Conservation (phyloP, 306 rosid species). For the Vigna unguiculata region DNA sequence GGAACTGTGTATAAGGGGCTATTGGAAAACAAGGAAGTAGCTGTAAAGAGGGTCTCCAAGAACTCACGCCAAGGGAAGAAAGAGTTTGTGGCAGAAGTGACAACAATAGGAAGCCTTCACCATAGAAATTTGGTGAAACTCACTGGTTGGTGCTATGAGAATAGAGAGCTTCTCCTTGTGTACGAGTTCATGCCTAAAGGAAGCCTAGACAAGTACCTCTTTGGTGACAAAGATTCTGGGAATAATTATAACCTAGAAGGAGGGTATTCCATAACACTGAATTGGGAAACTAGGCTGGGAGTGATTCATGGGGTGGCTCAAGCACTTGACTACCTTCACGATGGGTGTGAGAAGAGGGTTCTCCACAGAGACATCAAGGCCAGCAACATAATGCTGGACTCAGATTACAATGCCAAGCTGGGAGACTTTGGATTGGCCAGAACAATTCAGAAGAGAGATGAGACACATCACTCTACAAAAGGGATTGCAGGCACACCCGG, state of each 20-base stretch:
- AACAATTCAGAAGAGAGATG: constrained; percentile 57
- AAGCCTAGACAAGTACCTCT: constrained; percentile 73
- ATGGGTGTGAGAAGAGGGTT: constrained; percentile 69
- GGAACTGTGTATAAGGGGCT: constrained; percentile 80
- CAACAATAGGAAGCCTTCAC: constrained; percentile 79
- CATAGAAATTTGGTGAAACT: constrained; percentile 79
- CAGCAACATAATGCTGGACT: constrained; percentile 80
- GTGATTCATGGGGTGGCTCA: constrained; percentile 70
- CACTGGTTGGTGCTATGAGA: constrained; percentile 88
- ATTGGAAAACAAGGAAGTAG: constrained; percentile 60
- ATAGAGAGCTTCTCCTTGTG: constrained; percentile 69
- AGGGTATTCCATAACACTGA: constrained; percentile 25
- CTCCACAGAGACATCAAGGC: constrained; percentile 85
- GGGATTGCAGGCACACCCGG: constrained; percentile 87
- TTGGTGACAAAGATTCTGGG: background rate
- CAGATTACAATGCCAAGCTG: constrained; percentile 58
- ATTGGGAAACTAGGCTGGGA: constrained; percentile 61
- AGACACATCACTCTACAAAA: constrained; percentile 74
- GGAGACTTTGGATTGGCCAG: constrained; percentile 89
- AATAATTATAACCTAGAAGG: background rate
- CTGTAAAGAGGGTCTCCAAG: constrained; percentile 73
- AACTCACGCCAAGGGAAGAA: constrained; percentile 79
- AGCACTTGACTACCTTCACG: constrained; percentile 79
- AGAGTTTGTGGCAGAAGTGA: constrained; percentile 83
- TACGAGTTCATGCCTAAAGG: constrained; percentile 86